Evolutionary conservation across 306 rosid genomes (phyloP), one percentile per base, ranked within the genome.

Genomic region (Dryas alaskensis): DNA sequence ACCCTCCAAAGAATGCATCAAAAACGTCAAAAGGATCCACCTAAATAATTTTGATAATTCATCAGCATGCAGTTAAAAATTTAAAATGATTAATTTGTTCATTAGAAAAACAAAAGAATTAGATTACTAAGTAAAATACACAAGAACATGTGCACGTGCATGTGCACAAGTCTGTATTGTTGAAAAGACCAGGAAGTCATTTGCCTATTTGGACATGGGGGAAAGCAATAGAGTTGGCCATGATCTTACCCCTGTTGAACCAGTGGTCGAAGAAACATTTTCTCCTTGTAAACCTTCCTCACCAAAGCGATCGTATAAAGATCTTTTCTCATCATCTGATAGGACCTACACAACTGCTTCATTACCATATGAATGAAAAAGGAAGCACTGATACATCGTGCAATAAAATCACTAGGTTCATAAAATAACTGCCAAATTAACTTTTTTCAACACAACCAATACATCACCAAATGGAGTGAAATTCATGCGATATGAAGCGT

Each of bases 321-420:
- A 87, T 84, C 96, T 89, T 90, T 94, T 92, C 85, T 87, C 95
- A 69, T 86, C 99, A 86, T 94, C 99, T 85, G 97, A 92, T 81
- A 92, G 89, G 73, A 94, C 97, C 97, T 94, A 86, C 87, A 88
- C 63, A 83, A 72, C 82, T 84, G 77, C 88, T 88, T 70, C 80
- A 86, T 94, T 81, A 92, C 80, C 75, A 83, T 40, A 69, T 60
- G 86, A 81, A 82, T 44, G 14, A 59, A 84, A 81, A 80, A 51
- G 1, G 43, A 70, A 72, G 60, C 74, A 76, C 54, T 42, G 64
- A 85, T 49, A 50, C 67, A 60, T 81, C 14, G 31, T 13, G 74
- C 60, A 49, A 65, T 64, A 65, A 65, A 13, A 39, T 68, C 44
- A 76, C 73, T 55, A 63, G 31, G 42, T 50, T 65, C 74, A 31